Percentiles rank a stretch among this genome's conserved stretches.
Conservation (phyloP, 2,329 filamentous ascomycete genomes). For the Cercospora berteroae region DNA sequence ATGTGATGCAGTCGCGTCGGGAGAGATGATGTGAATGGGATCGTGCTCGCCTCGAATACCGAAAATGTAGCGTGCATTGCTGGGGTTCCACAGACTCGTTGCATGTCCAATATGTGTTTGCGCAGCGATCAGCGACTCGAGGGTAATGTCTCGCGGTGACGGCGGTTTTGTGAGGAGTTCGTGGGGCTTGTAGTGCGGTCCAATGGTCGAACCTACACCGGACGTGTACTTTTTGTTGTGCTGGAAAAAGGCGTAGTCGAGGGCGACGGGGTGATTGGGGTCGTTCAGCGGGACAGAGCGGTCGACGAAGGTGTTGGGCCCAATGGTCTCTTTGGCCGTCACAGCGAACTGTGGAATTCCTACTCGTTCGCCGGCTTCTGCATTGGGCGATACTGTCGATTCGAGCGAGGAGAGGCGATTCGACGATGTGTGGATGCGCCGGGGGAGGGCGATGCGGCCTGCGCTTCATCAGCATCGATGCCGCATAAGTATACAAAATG, state of each 20-base stretch:
- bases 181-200: conserved; percentile 62
- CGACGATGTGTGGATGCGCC: conserved; percentile 23
- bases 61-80: conserved; percentile 90
- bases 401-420: conserved; percentile 37
- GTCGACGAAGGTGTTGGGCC: conserved; percentile 25
- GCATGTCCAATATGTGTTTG: conserved; percentile 89
- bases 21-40: conserved; percentile 67
- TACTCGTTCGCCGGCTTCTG: conserved; percentile 9
- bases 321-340: conserved; percentile 5
- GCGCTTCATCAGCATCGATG: conserved; percentile 8
- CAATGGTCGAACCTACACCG: conserved; percentile 42
- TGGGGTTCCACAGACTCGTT: conserved; percentile 89
- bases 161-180: conserved; percentile 71
- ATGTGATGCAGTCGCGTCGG: conserved; percentile 85
- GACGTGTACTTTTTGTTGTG: conserved; percentile 41
- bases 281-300: conserved; percentile 37
- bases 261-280: conserved; percentile 38
- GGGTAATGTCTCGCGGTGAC: conserved; percentile 72
- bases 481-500: neutral
- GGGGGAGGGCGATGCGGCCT: conserved; percentile 44
- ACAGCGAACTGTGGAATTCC: conserved; percentile 9
- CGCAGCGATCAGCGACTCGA: conserved; percentile 84
- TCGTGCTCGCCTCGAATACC: conserved; percentile 85
- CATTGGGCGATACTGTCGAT: conserved; percentile 9
- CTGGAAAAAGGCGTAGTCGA: conserved; percentile 45